Evolutionary conservation across 1,284 basidiomycete genomes (phyloP).

Genomic region (Pyrrhoderma noxium): DNA sequence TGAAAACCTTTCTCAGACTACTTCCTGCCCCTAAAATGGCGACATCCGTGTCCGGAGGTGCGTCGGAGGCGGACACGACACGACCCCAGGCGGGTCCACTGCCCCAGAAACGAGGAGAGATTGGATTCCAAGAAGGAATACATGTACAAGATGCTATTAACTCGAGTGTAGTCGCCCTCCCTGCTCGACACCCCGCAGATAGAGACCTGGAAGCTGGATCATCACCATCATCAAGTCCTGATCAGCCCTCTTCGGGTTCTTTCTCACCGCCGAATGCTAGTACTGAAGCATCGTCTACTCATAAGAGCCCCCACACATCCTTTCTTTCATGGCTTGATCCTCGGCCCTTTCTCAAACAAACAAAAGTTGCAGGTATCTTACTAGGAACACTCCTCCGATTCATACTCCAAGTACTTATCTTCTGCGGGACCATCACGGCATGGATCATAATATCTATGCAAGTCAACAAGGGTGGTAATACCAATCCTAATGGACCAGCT

Average conservation of each 20-base stretch:
- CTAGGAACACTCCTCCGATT: conserved; percentile 40
- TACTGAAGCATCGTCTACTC: conserved; percentile 22
- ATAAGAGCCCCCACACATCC: conserved; percentile 26
- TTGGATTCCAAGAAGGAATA: conserved; percentile 47
- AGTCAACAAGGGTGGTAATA: conserved; percentile 18
- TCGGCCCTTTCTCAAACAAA: conserved; percentile 31
- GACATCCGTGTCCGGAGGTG: not conserved
- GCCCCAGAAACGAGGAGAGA: conserved; percentile 57
- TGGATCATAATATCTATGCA: conserved; percentile 44
- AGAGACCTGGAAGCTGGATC: conserved; percentile 26
- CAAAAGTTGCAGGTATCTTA: conserved; percentile 38
- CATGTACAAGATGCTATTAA: conserved; percentile 22
- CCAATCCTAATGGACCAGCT: no score
- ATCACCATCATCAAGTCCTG: conserved; percentile 13
- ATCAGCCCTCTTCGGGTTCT: not conserved
- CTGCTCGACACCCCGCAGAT: conserved; percentile 53
- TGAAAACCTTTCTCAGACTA: conserved; percentile 8
- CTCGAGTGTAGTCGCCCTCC: conserved; percentile 22
- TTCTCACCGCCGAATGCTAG: conserved; percentile 20
- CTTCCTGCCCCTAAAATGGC: conserved; percentile 17
- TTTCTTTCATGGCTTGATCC: conserved; percentile 32
- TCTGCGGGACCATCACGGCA: conserved; percentile 44
- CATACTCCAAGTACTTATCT: conserved; percentile 34
- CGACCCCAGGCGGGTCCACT: conserved; percentile 52
- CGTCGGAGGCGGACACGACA: conserved; percentile 14